These are phyloP conservation scores for Trametes sp. DNA, from an alignment of 1,284 basidiomycete species.

Conservation along the genomic window DNA sequence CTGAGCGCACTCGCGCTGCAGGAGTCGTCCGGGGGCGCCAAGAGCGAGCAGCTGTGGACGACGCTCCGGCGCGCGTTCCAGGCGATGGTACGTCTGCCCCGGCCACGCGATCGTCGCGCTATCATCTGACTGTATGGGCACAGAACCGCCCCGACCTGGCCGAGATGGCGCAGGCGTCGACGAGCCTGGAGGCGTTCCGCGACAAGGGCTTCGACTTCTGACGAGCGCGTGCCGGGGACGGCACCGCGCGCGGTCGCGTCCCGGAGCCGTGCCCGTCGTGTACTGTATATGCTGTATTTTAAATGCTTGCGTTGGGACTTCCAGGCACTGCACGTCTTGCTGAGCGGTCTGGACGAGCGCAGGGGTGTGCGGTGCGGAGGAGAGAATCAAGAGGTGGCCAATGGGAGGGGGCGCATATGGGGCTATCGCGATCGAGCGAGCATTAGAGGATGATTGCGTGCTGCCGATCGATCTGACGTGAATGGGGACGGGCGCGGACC, in stretches of 20 bases:
- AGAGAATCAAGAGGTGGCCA: neutral
- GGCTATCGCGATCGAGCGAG: conserved; percentile 23
- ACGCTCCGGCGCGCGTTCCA: conserved; percentile 89
- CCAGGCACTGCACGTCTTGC: neutral
- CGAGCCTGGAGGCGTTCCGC: conserved; percentile 72
- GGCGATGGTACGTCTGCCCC: conserved; percentile 70
- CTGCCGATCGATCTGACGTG: conserved; percentile 37
- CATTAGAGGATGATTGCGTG: conserved; percentile 24
- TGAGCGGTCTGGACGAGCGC: neutral
- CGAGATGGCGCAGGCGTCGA: conserved; percentile 65
- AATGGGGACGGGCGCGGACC: conserved; percentile 18
- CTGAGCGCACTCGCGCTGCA: conserved; percentile 91
- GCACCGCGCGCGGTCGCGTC: neutral
- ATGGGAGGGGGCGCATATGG: conserved; percentile 21
- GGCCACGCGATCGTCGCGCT: conserved; percentile 11
- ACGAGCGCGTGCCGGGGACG: conserved; percentile 21
- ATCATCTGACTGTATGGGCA: conserved; percentile 23
- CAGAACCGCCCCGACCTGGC: conserved; percentile 72
- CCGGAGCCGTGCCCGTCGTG: conserved; percentile 16
- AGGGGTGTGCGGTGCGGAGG: neutral
- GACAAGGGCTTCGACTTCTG: conserved; percentile 88
- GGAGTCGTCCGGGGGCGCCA: conserved; percentile 67
- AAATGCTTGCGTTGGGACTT: conserved; percentile 1
- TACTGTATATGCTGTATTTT: conserved; percentile 4
- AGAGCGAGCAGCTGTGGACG: conserved; percentile 89